Conservation (phyloP, 352 stramenopile species). For the Pythium aphanidermatum region DNA sequence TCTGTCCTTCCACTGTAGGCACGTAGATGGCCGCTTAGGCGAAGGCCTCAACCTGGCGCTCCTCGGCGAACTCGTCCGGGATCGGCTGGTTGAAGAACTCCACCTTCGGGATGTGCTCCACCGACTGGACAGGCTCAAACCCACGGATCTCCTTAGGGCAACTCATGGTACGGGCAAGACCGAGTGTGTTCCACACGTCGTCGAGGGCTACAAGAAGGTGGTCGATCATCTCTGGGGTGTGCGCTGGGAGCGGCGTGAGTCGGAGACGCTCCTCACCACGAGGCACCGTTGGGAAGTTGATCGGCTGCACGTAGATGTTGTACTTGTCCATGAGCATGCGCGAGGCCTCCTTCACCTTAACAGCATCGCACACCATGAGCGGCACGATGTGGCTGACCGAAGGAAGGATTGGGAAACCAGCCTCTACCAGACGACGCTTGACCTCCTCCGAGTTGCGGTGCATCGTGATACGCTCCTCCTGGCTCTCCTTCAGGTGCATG, state of each 20-base stretch:
- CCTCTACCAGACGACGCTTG: conserved; percentile 78
- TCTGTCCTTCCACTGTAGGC: no score
- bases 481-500: conserved; percentile 77
- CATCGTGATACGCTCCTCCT: conserved; percentile 76
- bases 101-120: conserved; percentile 76
- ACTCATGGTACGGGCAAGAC: conserved; percentile 42
- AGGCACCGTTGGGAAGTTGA: conserved; percentile 90
- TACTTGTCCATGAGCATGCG: conserved; percentile 89
- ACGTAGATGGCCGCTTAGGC: conserved; percentile 19
- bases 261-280: conserved; percentile 86
- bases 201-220: conserved; percentile 77
- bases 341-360: conserved; percentile 86
- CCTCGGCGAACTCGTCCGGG: conserved; percentile 36
- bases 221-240: conserved; percentile 86
- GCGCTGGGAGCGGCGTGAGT: conserved; percentile 81
- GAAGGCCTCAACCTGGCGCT: conserved; percentile 32
- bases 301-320: conserved; percentile 90
- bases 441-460: conserved; percentile 78
- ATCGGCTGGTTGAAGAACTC: conserved; percentile 64
- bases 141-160: conserved; percentile 29
- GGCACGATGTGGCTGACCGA: conserved; percentile 89
- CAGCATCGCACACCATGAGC: conserved; percentile 82
- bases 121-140: conserved; percentile 39
- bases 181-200: conserved; percentile 84
- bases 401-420: conserved; percentile 80